phyloP scores from a whole-genome alignment of 768 basidiomycete genomes.

The Suillus subluteus region DNA sequence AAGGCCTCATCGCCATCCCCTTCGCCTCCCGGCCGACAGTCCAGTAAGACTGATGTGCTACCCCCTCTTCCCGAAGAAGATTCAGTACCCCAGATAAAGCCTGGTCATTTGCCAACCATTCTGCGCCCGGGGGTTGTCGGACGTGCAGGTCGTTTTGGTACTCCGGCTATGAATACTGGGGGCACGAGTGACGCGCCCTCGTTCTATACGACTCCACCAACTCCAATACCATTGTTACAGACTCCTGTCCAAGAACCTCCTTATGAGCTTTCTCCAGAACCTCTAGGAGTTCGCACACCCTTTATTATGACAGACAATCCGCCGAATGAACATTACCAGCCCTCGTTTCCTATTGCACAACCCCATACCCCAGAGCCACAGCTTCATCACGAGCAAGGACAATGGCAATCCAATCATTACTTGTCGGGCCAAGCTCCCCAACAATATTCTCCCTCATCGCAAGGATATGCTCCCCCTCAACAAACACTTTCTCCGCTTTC shows the following conservation, averaged over 20 bases:
- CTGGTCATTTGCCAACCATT: constrained; percentile 39
- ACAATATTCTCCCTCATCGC: constrained; percentile 13
- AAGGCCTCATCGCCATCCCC: constrained; percentile 8
- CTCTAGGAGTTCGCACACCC: constrained; percentile 18
- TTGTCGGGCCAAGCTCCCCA: constrained; percentile 21
- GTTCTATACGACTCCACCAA: constrained; percentile 14
- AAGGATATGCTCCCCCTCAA: constrained; percentile 7
- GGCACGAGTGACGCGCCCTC: constrained; percentile 19
- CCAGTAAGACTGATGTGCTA: constrained; percentile 35
- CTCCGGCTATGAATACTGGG: constrained; percentile 16
- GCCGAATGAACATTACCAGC: constrained; percentile 13
- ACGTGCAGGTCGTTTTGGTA: constrained; percentile 22
- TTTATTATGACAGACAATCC: constrained; percentile 21
- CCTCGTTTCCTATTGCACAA: constrained; percentile 14
- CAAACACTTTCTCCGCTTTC: constrained; percentile 7
- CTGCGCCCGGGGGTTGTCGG: constrained; percentile 45
- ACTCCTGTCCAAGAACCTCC: constrained; percentile 14
- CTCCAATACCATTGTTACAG: constrained; percentile 16
- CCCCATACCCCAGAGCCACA: constrained; percentile 15
- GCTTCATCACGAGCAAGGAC: constrained; percentile 9
- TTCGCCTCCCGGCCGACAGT: constrained; percentile 11
- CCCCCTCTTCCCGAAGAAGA: constrained; percentile 44
- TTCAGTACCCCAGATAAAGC: constrained; percentile 23
- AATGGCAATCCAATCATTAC: constrained; percentile 3
- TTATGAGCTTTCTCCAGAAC: constrained; percentile 4